These are phyloP conservation scores for Miamiensis avidus DNA, from an alignment of 169 alveolate species.

Conservation along the genomic window DNA sequence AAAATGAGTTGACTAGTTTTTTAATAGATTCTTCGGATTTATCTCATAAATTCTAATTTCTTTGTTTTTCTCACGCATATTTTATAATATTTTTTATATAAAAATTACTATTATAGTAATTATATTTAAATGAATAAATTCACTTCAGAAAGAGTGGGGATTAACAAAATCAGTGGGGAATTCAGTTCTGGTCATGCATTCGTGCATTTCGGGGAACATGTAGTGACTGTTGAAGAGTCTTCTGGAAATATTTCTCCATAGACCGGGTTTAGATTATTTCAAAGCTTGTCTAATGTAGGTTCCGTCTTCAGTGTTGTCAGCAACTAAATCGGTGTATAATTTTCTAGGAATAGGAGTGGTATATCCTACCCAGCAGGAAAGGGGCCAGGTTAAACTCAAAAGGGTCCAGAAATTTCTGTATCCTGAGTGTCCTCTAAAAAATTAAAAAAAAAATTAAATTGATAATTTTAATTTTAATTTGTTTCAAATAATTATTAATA, in stretches of 20 bases:
- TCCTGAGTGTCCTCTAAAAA: slow-evolving; percentile 22
- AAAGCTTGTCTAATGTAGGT: slow-evolving; percentile 20
- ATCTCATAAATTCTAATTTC: too few relatives aligned
- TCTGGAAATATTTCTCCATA: slow-evolving; percentile 26
- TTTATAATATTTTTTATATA: too few relatives aligned
- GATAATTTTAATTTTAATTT: too few relatives aligned
- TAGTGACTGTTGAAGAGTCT: slow-evolving; percentile 6
- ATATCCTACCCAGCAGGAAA: slow-evolving; percentile 25
- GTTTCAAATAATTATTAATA: too few relatives aligned
- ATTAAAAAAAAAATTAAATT: too few relatives aligned
- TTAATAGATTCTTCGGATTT: too few relatives aligned
- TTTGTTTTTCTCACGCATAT: too few relatives aligned
- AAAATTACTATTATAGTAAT: too few relatives aligned
- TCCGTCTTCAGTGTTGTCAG: slow-evolving; percentile 7
- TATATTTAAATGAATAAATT: too few relatives aligned
- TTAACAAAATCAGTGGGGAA: slow-evolving; percentile 25
- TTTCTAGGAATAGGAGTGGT: slow-evolving; percentile 28
- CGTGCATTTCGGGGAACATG: slow-evolving; percentile 21
- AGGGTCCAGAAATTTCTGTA: slow-evolving; percentile 22
- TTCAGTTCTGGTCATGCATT: slow-evolving; percentile 13
- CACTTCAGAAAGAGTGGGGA: not conserved
- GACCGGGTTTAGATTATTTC: slow-evolving; percentile 25
- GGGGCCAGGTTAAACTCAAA: slow-evolving; percentile 14
- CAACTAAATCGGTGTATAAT: slow-evolving; percentile 22
- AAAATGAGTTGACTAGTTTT: too few relatives aligned